These are phyloP conservation scores for Acacia confusa DNA, from an alignment of 306 rosid species.

Conservation along the genomic window DNA sequence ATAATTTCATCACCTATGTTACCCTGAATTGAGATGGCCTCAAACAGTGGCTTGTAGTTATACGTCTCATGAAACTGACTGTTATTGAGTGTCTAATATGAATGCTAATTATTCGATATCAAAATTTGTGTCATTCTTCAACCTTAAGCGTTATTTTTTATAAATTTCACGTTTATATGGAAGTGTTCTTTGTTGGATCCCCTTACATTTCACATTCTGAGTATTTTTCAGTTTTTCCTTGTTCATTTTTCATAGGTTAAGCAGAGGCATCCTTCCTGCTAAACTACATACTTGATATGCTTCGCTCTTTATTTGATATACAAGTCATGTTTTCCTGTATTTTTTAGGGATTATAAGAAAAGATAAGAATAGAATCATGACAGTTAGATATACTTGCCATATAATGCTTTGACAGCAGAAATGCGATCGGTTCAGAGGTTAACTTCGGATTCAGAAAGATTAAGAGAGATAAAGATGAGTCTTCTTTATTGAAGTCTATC, in stretches of 20 bases:
- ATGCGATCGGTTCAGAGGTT: slow-evolving; percentile 1
- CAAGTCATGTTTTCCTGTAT: background rate
- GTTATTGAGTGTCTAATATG: background rate
- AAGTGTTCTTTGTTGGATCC: background rate
- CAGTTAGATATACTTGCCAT: background rate
- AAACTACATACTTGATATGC: background rate
- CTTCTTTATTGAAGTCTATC: background rate
- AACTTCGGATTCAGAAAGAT: background rate
- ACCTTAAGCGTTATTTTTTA: background rate
- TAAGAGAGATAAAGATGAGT: background rate
- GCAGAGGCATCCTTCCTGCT: slow-evolving; percentile 26
- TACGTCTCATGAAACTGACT: background rate
- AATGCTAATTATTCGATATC: background rate
- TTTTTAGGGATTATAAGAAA: background rate
- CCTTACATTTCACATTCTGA: background rate
- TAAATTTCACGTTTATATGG: background rate
- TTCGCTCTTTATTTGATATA: background rate
- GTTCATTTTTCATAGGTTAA: slow-evolving; percentile 35
- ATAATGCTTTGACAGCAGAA: background rate
- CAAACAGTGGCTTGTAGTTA: background rate
- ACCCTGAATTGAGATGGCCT: background rate
- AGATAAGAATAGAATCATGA: background rate
- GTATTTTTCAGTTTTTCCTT: slow-evolving; percentile 15
- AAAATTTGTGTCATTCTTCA: background rate
- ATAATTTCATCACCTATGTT: background rate